Percentiles rank a stretch among this genome's conserved stretches.
Conservation (phyloP, 306 rosid species). For the Rosa rugosa region DNA sequence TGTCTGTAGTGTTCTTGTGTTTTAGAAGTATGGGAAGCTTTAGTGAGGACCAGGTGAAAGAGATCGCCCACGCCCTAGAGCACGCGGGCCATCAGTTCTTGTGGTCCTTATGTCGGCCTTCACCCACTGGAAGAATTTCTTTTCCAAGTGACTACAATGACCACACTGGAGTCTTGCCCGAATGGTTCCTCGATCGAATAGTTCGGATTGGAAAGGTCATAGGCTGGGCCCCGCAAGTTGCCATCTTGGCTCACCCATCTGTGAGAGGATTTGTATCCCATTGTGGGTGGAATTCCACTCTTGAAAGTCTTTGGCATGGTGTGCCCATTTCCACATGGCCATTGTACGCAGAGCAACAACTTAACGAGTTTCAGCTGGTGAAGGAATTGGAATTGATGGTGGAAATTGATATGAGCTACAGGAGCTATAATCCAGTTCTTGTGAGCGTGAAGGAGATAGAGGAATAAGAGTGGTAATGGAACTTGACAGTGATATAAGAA, state of each 20-base stretch:
- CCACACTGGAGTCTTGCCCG: not conserved
- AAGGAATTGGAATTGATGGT: constrained; percentile 14
- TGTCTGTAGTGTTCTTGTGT: constrained; percentile 25
- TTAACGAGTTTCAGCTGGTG: not conserved
- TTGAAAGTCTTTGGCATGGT: constrained; percentile 25
- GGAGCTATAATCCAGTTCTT: not conserved
- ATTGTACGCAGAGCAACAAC: too few species aligned
- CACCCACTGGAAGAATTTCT: not conserved
- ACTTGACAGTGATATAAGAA: not conserved
- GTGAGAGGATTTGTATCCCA: constrained; percentile 24
- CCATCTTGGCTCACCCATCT: constrained; percentile 16
- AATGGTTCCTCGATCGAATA: constrained; percentile 15
- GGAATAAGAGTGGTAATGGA: constrained; percentile 27
- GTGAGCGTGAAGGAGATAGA: constrained; percentile 5
- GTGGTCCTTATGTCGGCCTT: constrained; percentile 25
- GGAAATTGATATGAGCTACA: constrained; percentile 17
- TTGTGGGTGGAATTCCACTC: constrained; percentile 29
- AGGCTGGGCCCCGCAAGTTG: constrained; percentile 36
- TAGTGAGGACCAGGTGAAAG: constrained; percentile 16
- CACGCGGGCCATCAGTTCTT: constrained; percentile 11
- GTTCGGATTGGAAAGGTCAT: constrained; percentile 4
- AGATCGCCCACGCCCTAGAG: constrained; percentile 29
- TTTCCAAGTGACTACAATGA: not conserved
- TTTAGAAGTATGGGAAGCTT: constrained; percentile 38
- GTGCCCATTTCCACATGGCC: not conserved